A percentile compares a stretch with the other conserved stretches of the same genome.
These are phyloP conservation scores for Stagonosporopsis tanaceti DNA, from an alignment of 2,329 filamentous ascomycete species.

Conservation along the genomic window DNA sequence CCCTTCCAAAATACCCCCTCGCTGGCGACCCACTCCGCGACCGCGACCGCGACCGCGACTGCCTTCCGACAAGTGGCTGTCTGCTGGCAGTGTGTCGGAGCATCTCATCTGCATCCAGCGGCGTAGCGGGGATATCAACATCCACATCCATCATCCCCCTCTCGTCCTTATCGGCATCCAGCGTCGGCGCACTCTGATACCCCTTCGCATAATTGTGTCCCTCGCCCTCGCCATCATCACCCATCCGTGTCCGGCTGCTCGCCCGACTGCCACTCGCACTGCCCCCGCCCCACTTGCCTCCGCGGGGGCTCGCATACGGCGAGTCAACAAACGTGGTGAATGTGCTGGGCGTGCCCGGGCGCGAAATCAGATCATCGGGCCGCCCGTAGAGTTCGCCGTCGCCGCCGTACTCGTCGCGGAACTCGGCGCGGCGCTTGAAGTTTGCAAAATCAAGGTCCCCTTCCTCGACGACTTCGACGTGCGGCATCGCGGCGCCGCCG, in stretches of 20 bases:
- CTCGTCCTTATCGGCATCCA: conserved; percentile 13
- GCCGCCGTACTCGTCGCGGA: conserved; percentile 83
- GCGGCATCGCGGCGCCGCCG: conserved; percentile 45
- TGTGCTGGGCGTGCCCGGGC: conserved; percentile 41
- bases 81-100: conserved; percentile 25
- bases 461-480: conserved; percentile 90
- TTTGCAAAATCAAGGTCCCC: conserved; percentile 86
- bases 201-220: conserved; percentile 38
- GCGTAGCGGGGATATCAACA: conserved; percentile 32
- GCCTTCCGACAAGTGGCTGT: conserved; percentile 26
- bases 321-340: conserved; percentile 37
- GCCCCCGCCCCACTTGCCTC: background rate
- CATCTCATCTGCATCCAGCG: conserved; percentile 33
- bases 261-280: background rate
- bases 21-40: conserved; percentile 23
- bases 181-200: conserved; percentile 35
- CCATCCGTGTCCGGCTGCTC: conserved; percentile 34
- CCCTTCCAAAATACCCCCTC: conserved; percentile 12
- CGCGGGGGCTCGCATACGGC: conserved; percentile 21
- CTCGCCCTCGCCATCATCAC: conserved; percentile 23
- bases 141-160: conserved; percentile 32
- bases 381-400: conserved; percentile 66
- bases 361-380: conserved; percentile 62
- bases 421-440: conserved; percentile 89
- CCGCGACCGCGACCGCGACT: background rate